A percentile compares a stretch with the other conserved stretches of the same genome.
Evolutionary conservation across 495 filamentous ascomycete species (phyloP).

Genomic region (Delitschia confertaspora): DNA sequence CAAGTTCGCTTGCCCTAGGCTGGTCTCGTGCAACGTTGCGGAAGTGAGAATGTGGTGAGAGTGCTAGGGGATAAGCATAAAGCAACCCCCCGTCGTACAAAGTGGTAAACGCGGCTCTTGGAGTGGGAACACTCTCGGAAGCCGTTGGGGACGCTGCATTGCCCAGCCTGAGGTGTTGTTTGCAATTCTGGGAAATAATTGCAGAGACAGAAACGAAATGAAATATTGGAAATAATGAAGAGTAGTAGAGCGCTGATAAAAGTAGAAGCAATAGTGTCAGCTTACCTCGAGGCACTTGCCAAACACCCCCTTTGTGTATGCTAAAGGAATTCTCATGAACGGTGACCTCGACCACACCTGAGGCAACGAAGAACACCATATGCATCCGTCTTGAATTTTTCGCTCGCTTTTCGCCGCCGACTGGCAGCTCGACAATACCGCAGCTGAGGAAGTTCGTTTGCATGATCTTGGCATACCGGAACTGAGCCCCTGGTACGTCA

Average conservation of each 20-base stretch:
- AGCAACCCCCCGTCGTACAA: conserved; percentile 25
- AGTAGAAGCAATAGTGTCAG: conserved; percentile 24
- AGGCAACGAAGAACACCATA: conserved; percentile 84
- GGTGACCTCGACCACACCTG: conserved; percentile 64
- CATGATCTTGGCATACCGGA: conserved; percentile 79
- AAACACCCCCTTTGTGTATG: conserved; percentile 78
- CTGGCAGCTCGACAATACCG: conserved; percentile 80
- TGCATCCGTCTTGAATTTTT: conserved; percentile 93
- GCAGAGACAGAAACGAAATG: too few species aligned
- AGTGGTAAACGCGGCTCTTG: neutral
- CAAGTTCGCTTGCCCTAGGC: too few species aligned
- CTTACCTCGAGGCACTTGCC: conserved; percentile 89
- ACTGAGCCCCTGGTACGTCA: conserved; percentile 60
- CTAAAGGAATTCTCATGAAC: conserved; percentile 76
- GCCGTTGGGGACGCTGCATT: too few species aligned
- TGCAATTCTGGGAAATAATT: too few species aligned
- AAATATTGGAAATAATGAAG: too few species aligned
- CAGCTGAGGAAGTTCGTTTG: conserved; percentile 69
- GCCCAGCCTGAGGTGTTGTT: too few species aligned
- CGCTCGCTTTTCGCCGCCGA: conserved; percentile 67
- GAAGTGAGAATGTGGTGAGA: neutral
- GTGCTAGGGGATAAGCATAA: conserved; percentile 18
- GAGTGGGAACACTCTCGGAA: too few species aligned
- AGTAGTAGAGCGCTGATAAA: too few species aligned
- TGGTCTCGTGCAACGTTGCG: conserved; percentile 19